Evolutionary conservation across 257 asterid species (phyloP), one percentile per base, ranked within the genome.

Genomic region (Buddleja alternifolia): DNA sequence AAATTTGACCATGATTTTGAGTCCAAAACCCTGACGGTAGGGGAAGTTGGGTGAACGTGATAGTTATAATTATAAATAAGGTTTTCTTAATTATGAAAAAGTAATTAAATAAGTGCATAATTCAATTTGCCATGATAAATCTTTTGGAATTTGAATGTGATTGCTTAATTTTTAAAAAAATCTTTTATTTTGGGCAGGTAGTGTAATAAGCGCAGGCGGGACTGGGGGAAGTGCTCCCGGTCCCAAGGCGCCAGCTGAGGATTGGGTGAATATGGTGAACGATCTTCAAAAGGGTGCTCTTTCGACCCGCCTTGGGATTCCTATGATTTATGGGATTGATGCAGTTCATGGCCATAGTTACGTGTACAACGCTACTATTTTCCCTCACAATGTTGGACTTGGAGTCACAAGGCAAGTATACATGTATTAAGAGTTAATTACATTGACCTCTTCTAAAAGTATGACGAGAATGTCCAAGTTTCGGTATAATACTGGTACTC

Each of bases 311-410:
- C 93, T 86, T 17, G 90, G 86, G 0, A 86, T 86, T 12, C 93
- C 93, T 3, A 67, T 81, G 74, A 34, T 84, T 10, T 83, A 80
- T 57, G 87, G 89, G 0, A 70, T 72, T 21, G 87, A 83, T 69
- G 87, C 87, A 10, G 67, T 81, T 72, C 92, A 83, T 51, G 89
- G 92, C 15, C 81, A 86, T 67, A 77, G 65, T 79, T 77, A 69
- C 62, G 89, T 75, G 10, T 83, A 79, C 32, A 73, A 71, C 19
- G 92, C 92, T 39, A 86, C 92, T 2, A 64, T 86, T 50, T 86
- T 86, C 19, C 93, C 93, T 6, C 93, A 86, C 62, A 86, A 84
- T 66, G 69, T 86, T 55, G 93, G 88, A 8, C 88, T 86, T 29
- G 93, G 93, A 0, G 84, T 70, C 57, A 81, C 92, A 17, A 81